Evolutionary conservation across 371 early-diverging fungal species (phyloP), one percentile per base, ranked within the genome.

Genomic region (Actinomucor elegans): DNA sequence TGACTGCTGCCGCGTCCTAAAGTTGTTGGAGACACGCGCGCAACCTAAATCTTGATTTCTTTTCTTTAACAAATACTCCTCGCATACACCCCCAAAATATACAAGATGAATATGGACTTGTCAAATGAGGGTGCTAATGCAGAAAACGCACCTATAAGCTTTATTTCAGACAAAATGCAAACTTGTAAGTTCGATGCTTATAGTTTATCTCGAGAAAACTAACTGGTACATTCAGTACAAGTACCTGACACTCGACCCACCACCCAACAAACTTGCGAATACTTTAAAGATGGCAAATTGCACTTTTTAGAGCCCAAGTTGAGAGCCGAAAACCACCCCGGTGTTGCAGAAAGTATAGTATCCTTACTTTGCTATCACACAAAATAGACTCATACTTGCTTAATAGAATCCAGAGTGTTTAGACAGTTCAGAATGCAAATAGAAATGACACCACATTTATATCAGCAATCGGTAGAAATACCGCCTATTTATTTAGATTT

Each of bases 211-310:
- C 18, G 20, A 27, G n/a, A n/a, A n/a, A n/a, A 11, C 36, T 28
- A 4, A 32, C 20, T 21, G 11, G 3, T 35, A 0, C 8, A 10
- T 8, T 17, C 31, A 51, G 34, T 47, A 31, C 34, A 23, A 43
- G 49, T 38, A 12, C 49, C 48, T 43, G 48, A 53, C 11, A 45
- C 48, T n/a, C n/a, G n/a, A n/a, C 36, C 12, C 38, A 24, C 12
- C 40, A 20, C 7, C 42, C 4, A 1, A 42, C n/a, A n/a, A n/a
- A 21, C 32, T 48, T 59, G 54, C 27, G 18, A 28, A 21, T 64
- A 41, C 23, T 40, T 70, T 2, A 75, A 63, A 34, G 69, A 77
- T 59, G 77, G 77, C n/a, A 77, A 57, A 57, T 57, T 77, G 1
- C 34, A 29, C 3, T 71, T 59, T 41, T 24, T 31, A 2, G 73